Percentiles rank a stretch among this genome's conserved stretches.
Evolutionary conservation across 768 basidiomycete genomes (phyloP).

Genomic region (Phaffia australis): DNA sequence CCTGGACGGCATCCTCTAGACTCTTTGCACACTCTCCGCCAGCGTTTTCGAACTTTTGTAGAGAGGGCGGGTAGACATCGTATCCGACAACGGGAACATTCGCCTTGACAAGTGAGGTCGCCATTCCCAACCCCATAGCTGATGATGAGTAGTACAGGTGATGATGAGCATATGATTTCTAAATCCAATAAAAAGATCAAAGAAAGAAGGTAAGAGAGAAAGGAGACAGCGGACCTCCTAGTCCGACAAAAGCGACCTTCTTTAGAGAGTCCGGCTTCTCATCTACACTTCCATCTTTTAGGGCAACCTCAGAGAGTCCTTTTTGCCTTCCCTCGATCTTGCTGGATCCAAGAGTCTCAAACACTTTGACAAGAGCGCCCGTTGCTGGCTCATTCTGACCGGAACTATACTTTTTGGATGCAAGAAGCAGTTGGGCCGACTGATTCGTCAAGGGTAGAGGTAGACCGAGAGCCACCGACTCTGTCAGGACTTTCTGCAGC

Average conservation of each 20-base stretch:
- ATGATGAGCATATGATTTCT: not conserved
- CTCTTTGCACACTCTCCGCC: slow-evolving; percentile 29
- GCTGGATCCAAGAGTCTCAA: slow-evolving; percentile 2
- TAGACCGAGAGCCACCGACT: too few species aligned
- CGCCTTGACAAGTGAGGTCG: slow-evolving; percentile 26
- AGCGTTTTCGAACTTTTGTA: slow-evolving; percentile 28
- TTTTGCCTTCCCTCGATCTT: slow-evolving; percentile 3
- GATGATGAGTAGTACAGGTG: not conserved
- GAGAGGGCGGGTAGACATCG: slow-evolving; percentile 26
- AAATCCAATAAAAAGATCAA: not conserved
- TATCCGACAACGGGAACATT: slow-evolving; percentile 30
- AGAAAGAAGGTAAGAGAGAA: not conserved
- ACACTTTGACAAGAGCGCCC: slow-evolving; percentile 9
- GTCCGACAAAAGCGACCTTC: slow-evolving; percentile 32
- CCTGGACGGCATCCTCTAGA: slow-evolving; percentile 23
- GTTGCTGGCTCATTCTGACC: too few species aligned
- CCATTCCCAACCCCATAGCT: slow-evolving; percentile 30
- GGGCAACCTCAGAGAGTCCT: not conserved
- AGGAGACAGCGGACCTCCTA: slow-evolving; percentile 24
- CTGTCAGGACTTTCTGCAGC: too few species aligned
- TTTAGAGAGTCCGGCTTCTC: not conserved
- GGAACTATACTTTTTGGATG: too few species aligned
- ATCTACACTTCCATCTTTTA: not conserved
- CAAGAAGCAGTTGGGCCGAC: too few species aligned
- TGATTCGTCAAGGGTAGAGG: too few species aligned